These are phyloP conservation scores for Saccharomycopsis sp. DNA, from an alignment of 805 yeast species.

Conservation along the genomic window DNA sequence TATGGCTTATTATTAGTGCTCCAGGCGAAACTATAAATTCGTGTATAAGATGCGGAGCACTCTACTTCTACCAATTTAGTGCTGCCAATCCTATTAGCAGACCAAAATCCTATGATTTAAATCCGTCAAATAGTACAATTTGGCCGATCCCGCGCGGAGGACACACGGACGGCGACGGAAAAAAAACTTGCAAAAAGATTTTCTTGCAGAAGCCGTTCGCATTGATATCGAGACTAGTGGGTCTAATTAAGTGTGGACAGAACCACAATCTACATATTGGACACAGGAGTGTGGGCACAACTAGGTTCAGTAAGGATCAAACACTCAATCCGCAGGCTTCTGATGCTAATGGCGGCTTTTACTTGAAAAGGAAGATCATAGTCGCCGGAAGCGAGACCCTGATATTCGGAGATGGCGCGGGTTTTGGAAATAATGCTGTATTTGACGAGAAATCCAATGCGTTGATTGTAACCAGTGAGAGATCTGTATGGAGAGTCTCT, in stretches of 20 bases:
- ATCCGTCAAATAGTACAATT: not conserved
- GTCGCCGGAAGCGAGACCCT: slow-evolving; percentile 1
- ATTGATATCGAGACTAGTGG: not conserved
- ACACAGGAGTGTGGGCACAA: not conserved
- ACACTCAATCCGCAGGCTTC: not conserved
- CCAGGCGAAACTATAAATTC: slow-evolving; percentile 26
- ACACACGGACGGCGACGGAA: not conserved
- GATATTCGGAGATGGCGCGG: slow-evolving; percentile 2
- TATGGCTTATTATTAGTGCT: slow-evolving; percentile 29
- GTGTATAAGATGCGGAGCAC: slow-evolving; percentile 37
- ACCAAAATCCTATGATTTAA: not conserved
- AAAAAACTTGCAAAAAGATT: not conserved
- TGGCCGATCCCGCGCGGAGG: not conserved
- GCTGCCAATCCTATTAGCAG: not conserved
- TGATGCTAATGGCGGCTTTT: not conserved
- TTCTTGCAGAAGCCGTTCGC: not conserved
- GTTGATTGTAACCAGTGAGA: not conserved
- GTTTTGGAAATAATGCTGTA: slow-evolving; percentile 3
- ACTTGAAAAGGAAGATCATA: not conserved
- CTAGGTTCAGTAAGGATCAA: too few species aligned
- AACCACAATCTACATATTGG: not conserved
- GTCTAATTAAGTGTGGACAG: not conserved
- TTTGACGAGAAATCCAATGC: not conserved
- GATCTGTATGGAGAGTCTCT: not conserved
- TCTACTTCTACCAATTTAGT: slow-evolving; percentile 28